Percentiles rank a stretch among this genome's conserved stretches.
phyloP scores from a whole-genome alignment of 768 basidiomycete species.

The Psilocybe subaeruginosa region DNA sequence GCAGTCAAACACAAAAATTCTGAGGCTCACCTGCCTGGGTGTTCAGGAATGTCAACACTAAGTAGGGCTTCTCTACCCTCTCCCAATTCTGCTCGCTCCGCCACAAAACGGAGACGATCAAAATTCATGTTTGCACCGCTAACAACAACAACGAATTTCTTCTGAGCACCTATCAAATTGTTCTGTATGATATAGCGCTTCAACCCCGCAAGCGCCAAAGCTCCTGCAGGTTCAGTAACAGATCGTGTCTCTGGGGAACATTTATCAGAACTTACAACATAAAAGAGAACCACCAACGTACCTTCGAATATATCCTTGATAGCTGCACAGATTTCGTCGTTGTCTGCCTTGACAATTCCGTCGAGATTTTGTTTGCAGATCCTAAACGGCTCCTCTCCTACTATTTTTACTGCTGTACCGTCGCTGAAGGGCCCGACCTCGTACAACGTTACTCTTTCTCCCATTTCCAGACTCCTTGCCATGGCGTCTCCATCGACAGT shows the following conservation, averaged over 20 bases:
- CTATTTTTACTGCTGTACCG: conserved; percentile 95
- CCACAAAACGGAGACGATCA: conserved; percentile 94
- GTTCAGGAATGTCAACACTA: conserved; percentile 93
- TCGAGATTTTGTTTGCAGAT: conserved; percentile 88
- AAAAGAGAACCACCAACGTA: conserved; percentile 30
- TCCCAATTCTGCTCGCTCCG: conserved; percentile 96
- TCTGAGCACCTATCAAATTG: conserved; percentile 78
- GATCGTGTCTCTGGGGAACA: conserved; percentile 80
- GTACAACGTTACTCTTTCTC: conserved; percentile 78
- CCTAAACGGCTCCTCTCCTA: conserved; percentile 94
- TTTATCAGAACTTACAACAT: neutral
- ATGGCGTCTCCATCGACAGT: conserved; percentile 96
- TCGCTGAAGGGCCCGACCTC: conserved; percentile 98
- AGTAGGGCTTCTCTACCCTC: conserved; percentile 94
- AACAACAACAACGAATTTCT: conserved; percentile 88
- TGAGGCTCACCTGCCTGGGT: conserved; percentile 76
- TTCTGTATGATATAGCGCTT: conserved; percentile 87
- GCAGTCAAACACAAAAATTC: neutral
- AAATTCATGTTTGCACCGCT: conserved; percentile 99
- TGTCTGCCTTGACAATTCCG: conserved; percentile 81
- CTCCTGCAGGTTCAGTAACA: conserved; percentile 95
- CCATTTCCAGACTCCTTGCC: conserved; percentile 77
- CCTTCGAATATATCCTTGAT: conserved; percentile 99
- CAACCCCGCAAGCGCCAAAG: conserved; percentile 87
- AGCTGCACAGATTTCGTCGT: conserved; percentile 97